Evolutionary conservation across 2,329 filamentous ascomycete species (phyloP).

Genomic region (Daldinia eschscholtzii): DNA sequence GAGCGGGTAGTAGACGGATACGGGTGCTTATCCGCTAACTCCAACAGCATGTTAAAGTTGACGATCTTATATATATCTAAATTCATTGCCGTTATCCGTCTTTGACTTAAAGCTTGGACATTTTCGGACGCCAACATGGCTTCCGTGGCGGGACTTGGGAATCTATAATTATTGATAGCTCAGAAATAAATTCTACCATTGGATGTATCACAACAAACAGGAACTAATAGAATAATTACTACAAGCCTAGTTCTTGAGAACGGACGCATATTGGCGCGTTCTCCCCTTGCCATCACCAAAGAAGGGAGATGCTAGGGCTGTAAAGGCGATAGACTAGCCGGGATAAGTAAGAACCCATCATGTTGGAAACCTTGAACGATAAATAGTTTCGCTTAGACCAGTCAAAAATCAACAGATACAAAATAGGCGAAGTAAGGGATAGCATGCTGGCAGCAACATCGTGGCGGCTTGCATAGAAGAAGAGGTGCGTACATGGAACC

Average conservation of each 20-base stretch:
- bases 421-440: background rate
- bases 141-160: background rate
- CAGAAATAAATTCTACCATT: background rate
- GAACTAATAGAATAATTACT: background rate
- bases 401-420: background rate
- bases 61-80: slow-evolving; percentile 22
- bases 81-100: background rate
- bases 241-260: background rate
- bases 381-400: background rate
- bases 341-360: slow-evolving; percentile 3
- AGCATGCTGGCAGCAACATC: background rate
- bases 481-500: too few species aligned
- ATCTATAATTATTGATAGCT: slow-evolving; percentile 4
- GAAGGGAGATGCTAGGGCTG: background rate
- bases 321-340: background rate
- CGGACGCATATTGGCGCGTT: background rate
- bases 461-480: slow-evolving; percentile 4
- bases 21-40: slow-evolving; percentile 19
- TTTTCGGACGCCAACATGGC: slow-evolving; percentile 3
- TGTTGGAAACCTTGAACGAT: background rate
- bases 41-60: slow-evolving; percentile 26
- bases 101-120: slow-evolving; percentile 1
- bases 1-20: slow-evolving; percentile 24
- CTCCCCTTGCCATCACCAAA: background rate
- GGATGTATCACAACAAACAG: background rate